These are phyloP conservation scores for Chaetoceros muelleri DNA, from an alignment of 108 stramenopile genomes.

Conservation along the genomic window DNA sequence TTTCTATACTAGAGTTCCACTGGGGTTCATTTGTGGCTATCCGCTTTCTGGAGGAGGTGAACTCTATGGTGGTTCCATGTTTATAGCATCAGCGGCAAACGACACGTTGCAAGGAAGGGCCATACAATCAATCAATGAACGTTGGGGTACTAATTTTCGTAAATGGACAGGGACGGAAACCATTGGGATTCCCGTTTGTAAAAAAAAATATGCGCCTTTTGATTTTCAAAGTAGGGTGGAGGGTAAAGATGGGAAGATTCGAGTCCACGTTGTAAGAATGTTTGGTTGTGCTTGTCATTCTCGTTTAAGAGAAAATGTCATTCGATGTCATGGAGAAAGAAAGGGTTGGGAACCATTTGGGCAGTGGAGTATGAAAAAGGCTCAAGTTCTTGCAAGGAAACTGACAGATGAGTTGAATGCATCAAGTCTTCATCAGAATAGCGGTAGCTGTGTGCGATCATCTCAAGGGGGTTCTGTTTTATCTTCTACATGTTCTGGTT, in stretches of 20 bases:
- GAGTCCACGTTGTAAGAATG: constrained; percentile 58
- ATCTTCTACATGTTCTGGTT: constrained; percentile 2
- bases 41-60: constrained; percentile 61
- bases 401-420: constrained; percentile 42
- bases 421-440: not conserved
- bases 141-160: constrained; percentile 49
- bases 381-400: constrained; percentile 37
- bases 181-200: constrained; percentile 79
- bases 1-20: constrained; percentile 56
- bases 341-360: constrained; percentile 85
- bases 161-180: constrained; percentile 48
- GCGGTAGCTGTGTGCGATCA: constrained; percentile 7
- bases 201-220: constrained; percentile 84
- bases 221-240: constrained; percentile 24
- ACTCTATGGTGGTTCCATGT: constrained; percentile 80
- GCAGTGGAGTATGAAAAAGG: constrained; percentile 71
- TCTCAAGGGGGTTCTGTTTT: constrained; percentile 11
- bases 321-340: constrained; percentile 54
- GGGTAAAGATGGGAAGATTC: constrained; percentile 8
- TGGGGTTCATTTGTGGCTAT: constrained; percentile 86
- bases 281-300: constrained; percentile 72
- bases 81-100: constrained; percentile 59
- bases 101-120: constrained; percentile 73
- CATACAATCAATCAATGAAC: constrained; percentile 67
- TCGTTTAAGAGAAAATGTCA: constrained; percentile 38